Evolutionary conservation across 768 basidiomycete species (phyloP).

Genomic region (Austroboletus festivus): DNA sequence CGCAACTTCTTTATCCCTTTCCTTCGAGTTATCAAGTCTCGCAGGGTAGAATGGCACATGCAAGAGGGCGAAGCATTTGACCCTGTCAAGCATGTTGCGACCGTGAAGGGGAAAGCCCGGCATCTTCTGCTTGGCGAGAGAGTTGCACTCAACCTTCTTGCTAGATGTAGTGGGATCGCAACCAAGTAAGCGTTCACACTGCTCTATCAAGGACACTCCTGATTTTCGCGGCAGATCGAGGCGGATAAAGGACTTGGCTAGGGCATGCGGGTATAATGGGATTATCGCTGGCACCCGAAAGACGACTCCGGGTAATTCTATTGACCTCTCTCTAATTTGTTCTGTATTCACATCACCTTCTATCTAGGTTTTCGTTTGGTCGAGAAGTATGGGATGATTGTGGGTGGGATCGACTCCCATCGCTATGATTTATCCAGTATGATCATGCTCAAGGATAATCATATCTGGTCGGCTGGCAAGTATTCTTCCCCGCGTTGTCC

Average conservation of each 20-base stretch:
- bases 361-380: slow-evolving; percentile 83
- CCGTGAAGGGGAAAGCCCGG: slow-evolving; percentile 85
- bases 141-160: slow-evolving; percentile 88
- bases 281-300: slow-evolving; percentile 94
- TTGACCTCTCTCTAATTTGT: not conserved
- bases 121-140: slow-evolving; percentile 89
- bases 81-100: slow-evolving; percentile 83
- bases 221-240: slow-evolving; percentile 61
- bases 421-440: slow-evolving; percentile 96
- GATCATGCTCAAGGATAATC: slow-evolving; percentile 99
- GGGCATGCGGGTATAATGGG: slow-evolving; percentile 76
- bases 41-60: slow-evolving; percentile 91
- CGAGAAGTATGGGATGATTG: slow-evolving; percentile 98
- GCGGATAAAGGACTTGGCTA: slow-evolving; percentile 73
- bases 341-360: slow-evolving; percentile 7
- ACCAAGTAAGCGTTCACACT: slow-evolving; percentile 61
- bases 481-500: not conserved
- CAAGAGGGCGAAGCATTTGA: slow-evolving; percentile 79
- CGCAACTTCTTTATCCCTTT: slow-evolving; percentile 32
- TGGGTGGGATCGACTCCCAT: slow-evolving; percentile 95
- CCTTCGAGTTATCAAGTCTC: not conserved
- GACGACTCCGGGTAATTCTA: slow-evolving; percentile 76
- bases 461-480: slow-evolving; percentile 93
- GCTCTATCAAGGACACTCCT: not conserved
- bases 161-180: slow-evolving; percentile 95